Evolutionary conservation across 2,329 filamentous ascomycete species (phyloP).

Genomic region (Aspergillus ibericus): DNA sequence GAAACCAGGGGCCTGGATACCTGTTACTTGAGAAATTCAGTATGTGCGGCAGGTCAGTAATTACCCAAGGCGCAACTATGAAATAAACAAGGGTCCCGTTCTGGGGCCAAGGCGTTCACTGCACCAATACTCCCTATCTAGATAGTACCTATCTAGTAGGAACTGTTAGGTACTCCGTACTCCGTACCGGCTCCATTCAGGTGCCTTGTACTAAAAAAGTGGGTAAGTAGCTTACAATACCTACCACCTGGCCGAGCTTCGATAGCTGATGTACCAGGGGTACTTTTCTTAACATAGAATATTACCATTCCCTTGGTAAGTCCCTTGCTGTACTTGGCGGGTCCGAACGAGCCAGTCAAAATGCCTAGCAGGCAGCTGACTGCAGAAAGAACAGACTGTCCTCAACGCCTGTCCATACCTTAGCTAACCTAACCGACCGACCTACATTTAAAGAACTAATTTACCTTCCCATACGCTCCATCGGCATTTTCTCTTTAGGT

Average conservation of each 20-base stretch:
- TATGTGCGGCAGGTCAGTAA: too few relatives aligned
- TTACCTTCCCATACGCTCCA: constrained; percentile 4
- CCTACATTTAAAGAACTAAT: constrained; percentile 4
- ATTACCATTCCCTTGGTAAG: constrained; percentile 7
- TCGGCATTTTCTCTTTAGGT: constrained; percentile 10
- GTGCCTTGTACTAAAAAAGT: neutral
- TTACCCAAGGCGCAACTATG: too few relatives aligned
- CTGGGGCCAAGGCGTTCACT: too few relatives aligned
- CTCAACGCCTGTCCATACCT: constrained; percentile 29
- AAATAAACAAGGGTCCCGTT: too few relatives aligned
- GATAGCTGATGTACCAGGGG: too few relatives aligned
- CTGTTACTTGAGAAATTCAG: too few relatives aligned
- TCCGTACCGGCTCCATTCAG: too few relatives aligned
- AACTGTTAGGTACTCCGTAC: too few relatives aligned
- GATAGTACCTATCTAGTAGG: too few relatives aligned
- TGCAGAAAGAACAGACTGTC: constrained; percentile 46
- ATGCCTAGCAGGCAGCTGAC: constrained; percentile 23
- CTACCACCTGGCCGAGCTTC: neutral
- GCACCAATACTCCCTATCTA: too few relatives aligned
- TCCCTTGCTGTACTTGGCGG: constrained; percentile 25
- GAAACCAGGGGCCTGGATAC: too few relatives aligned
- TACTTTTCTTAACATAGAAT: neutral
- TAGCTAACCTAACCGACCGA: constrained; percentile 10
- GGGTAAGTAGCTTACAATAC: neutral
- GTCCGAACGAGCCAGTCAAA: constrained; percentile 30